phyloP scores from a whole-genome alignment of 1,284 basidiomycete genomes.

The Leccinum pallidistipes region DNA sequence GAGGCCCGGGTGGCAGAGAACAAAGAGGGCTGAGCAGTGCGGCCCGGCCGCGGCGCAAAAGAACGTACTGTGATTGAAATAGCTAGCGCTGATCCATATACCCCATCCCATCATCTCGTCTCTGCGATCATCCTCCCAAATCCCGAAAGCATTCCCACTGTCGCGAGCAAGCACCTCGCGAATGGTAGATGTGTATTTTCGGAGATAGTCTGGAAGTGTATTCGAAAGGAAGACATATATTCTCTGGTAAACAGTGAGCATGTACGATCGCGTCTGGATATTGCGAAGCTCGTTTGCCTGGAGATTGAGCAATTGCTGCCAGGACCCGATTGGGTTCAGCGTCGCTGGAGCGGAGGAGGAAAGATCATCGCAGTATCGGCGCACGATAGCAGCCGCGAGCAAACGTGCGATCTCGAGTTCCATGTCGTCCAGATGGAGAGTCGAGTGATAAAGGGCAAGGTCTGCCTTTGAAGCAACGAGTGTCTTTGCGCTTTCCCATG shows the following conservation, averaged over 20 bases:
- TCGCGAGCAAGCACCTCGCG: slow-evolving; percentile 58
- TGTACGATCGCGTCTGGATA: slow-evolving; percentile 40
- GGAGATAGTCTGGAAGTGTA: slow-evolving; percentile 35
- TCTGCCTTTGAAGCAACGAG: slow-evolving; percentile 23
- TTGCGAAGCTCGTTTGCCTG: slow-evolving; percentile 51
- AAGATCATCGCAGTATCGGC: slow-evolving; percentile 34
- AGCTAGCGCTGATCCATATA: slow-evolving; percentile 57
- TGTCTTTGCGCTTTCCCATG: slow-evolving; percentile 33
- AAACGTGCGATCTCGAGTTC: slow-evolving; percentile 55
- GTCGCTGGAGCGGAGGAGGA: slow-evolving; percentile 7
- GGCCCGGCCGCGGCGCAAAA: background rate
- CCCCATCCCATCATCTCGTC: slow-evolving; percentile 67
- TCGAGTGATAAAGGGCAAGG: slow-evolving; percentile 22
- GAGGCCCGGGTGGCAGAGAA: too few species aligned
- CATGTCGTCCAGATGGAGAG: slow-evolving; percentile 43
- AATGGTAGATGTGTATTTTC: slow-evolving; percentile 42
- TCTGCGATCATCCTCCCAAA: slow-evolving; percentile 51
- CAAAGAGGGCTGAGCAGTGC: too few species aligned
- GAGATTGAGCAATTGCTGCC: slow-evolving; percentile 40
- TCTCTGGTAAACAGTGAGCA: slow-evolving; percentile 45
- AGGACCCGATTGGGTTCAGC: slow-evolving; percentile 7
- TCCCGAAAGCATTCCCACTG: slow-evolving; percentile 64
- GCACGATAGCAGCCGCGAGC: slow-evolving; percentile 46
- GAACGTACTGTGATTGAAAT: slow-evolving; percentile 63
- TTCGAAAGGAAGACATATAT: slow-evolving; percentile 48